These are phyloP conservation scores for Centaurea solstitialis DNA, from an alignment of 129 eudicot species.

Conservation along the genomic window DNA sequence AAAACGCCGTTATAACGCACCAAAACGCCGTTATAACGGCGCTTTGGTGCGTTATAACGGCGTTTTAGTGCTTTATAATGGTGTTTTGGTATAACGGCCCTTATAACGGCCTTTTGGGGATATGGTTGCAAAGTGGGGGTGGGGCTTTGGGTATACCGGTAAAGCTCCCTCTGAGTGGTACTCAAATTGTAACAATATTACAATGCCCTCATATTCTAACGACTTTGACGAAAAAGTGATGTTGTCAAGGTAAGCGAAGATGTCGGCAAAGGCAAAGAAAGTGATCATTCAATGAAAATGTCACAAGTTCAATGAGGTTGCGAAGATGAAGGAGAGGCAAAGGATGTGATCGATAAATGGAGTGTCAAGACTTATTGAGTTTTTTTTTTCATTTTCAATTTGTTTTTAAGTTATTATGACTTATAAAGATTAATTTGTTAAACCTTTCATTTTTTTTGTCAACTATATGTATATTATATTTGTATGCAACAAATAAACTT, in stretches of 20 bases:
- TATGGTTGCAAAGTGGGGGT: no score
- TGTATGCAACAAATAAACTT: background rate
- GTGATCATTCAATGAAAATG: background rate
- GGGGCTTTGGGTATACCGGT: no score
- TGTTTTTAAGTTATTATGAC: background rate
- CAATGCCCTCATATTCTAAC: background rate
- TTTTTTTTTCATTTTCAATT: no score
- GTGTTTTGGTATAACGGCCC: no score
- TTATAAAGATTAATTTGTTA: no score
- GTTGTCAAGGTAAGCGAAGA: background rate
- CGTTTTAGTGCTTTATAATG: no score
- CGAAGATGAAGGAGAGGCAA: background rate
- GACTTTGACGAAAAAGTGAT: background rate
- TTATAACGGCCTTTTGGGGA: no score
- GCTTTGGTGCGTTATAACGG: no score
- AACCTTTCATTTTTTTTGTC: background rate
- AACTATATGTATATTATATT: background rate
- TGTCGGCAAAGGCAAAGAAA: background rate
- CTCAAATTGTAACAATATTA: background rate
- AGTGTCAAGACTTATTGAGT: background rate
- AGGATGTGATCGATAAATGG: background rate
- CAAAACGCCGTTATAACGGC: no score
- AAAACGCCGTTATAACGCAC: no score
- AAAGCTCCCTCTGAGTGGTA: no score
- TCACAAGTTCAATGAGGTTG: background rate